Evolutionary conservation across 2,329 filamentous ascomycete genomes (phyloP).

Genomic region (Apiospora koreana): DNA sequence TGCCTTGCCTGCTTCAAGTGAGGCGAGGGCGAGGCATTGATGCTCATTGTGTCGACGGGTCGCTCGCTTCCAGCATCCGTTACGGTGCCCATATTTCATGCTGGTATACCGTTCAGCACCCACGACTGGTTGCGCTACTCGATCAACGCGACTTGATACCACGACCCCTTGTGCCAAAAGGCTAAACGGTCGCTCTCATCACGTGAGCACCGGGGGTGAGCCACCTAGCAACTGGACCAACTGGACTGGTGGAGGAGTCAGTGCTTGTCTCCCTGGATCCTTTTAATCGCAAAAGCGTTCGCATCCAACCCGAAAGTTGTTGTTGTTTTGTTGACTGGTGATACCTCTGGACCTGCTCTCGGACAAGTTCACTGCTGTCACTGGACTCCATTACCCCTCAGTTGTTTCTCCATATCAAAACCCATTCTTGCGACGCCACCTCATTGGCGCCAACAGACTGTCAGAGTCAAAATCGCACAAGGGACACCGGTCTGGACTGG

Average conservation of each 20-base stretch:
- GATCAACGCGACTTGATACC: neutral
- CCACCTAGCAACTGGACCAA: slow-evolving; percentile 3
- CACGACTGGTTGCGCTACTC: neutral
- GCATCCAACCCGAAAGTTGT: neutral
- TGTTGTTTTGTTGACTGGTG: slow-evolving; percentile 1
- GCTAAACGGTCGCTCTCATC: neutral
- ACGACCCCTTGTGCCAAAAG: neutral
- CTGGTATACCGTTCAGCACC: neutral
- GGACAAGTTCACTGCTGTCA: neutral
- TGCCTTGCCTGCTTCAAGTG: neutral
- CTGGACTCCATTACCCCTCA: slow-evolving; percentile 6
- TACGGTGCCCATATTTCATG: slow-evolving; percentile 5
- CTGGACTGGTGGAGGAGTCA: neutral
- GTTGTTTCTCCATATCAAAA: slow-evolving; percentile 7
- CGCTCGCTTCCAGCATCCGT: neutral
- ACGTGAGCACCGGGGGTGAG: slow-evolving; percentile 5
- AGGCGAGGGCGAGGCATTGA: neutral
- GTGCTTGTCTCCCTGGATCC: slow-evolving; percentile 1
- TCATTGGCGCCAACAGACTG: neutral
- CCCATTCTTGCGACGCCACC: slow-evolving; percentile 4
- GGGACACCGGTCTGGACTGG: neutral
- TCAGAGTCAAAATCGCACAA: slow-evolving; percentile 3
- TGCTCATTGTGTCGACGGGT: slow-evolving; percentile 1
- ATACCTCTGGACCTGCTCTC: neutral
- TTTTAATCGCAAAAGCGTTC: neutral